These are phyloP conservation scores for Ustilago curta DNA, from an alignment of 1,284 basidiomycete species.

Conservation along the genomic window DNA sequence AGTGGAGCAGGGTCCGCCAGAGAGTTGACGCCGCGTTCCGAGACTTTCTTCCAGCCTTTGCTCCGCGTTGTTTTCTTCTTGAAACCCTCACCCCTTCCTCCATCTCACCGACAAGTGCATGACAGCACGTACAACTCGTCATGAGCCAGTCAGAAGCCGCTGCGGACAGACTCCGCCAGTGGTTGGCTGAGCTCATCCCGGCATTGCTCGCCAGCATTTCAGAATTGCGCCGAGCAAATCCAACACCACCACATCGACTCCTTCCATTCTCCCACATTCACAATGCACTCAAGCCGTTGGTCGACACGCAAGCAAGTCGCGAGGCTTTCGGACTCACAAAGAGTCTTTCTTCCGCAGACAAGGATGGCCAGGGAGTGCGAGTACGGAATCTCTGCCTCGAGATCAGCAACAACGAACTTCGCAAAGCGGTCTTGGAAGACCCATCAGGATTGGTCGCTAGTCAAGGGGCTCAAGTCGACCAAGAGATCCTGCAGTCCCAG, in stretches of 20 bases:
- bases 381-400: constrained; percentile 45
- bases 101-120: not conserved
- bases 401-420: constrained; percentile 50
- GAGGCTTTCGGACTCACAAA: constrained; percentile 21
- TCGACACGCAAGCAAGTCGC: constrained; percentile 1
- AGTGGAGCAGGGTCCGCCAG: constrained; percentile 32
- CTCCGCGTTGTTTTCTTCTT: constrained; percentile 17
- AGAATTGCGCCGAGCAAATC: constrained; percentile 17
- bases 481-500: not conserved
- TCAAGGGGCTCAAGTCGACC: not conserved
- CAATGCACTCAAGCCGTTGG: constrained; percentile 22
- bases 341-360: constrained; percentile 12
- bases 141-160: constrained; percentile 32
- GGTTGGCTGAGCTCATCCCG: constrained; percentile 28
- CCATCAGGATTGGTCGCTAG: constrained; percentile 11
- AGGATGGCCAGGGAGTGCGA: constrained; percentile 22
- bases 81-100: not conserved
- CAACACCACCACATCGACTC: constrained; percentile 14
- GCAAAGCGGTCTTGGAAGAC: constrained; percentile 39
- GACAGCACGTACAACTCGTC: not conserved
- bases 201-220: constrained; percentile 23
- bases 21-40: constrained; percentile 31
- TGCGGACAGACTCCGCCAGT: constrained; percentile 21
- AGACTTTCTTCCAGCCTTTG: not conserved
- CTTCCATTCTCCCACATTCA: constrained; percentile 21